Percentiles rank a stretch among this genome's conserved stretches.
Evolutionary conservation across 176 grass and related monocot species (phyloP).

Genomic region (Paspalum vaginatum): DNA sequence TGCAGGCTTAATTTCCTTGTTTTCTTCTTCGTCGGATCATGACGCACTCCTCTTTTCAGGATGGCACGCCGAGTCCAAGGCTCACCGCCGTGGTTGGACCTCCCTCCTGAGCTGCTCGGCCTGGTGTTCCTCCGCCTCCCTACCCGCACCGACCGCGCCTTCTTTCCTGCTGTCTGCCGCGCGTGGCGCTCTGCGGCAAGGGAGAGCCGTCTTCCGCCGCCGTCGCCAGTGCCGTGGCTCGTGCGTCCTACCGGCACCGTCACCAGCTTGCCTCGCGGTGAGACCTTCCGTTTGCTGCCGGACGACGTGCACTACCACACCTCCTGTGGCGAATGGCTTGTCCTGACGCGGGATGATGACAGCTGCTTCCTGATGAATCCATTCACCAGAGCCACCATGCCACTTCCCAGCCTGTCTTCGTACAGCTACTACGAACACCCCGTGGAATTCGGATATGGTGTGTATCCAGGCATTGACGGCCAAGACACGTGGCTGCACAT

Average conservation of each 20-base stretch:
- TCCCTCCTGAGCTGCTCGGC: not conserved
- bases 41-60: not conserved
- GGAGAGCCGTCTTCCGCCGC: not conserved
- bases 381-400: not conserved
- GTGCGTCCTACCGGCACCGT: not conserved
- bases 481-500: not conserved
- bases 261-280: not conserved
- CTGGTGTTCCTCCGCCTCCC: not conserved
- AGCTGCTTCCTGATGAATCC: constrained; percentile 2
- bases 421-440: constrained; percentile 46
- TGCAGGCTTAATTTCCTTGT: not conserved
- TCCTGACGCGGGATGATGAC: not conserved
- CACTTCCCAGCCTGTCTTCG: not conserved
- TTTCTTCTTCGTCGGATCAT: not conserved
- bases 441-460: too few species aligned
- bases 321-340: not conserved
- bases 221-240: not conserved
- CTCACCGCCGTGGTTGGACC: not conserved
- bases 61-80: not conserved
- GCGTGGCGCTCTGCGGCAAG: not conserved
- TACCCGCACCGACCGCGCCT: too few species aligned
- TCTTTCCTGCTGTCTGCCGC: not conserved
- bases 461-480: accelerated
- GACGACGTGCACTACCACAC: not conserved
- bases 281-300: not conserved